These are phyloP conservation scores for Hemerocallis citrina DNA, from an alignment of 106 monocot species.

Conservation along the genomic window DNA sequence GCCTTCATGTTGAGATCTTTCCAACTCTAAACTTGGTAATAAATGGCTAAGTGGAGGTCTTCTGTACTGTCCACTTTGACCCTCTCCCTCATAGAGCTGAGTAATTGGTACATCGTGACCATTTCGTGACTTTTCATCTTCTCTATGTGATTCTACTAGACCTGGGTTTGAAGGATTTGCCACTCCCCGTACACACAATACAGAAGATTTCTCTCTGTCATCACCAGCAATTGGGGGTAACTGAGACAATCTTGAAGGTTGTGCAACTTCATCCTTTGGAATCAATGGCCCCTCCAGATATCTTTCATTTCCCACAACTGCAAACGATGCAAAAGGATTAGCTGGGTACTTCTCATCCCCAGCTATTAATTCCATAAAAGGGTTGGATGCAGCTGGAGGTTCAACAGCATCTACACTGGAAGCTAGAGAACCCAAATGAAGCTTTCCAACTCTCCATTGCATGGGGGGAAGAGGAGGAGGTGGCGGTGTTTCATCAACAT, in stretches of 20 bases:
- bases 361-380: not conserved
- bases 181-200: not conserved
- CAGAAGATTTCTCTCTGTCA: not conserved
- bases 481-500: constrained; percentile 53
- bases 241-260: constrained; percentile 19
- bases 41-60: constrained; percentile 17
- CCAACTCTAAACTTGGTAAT: constrained; percentile 19
- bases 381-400: not conserved
- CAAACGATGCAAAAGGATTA: constrained; percentile 5
- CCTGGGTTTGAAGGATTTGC: constrained; percentile 8
- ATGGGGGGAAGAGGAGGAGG: constrained; percentile 84
- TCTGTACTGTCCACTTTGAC: constrained; percentile 10
- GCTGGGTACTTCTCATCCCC: constrained; percentile 7
- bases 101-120: too few species aligned
- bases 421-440: constrained; percentile 18
- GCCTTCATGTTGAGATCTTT: constrained; percentile 15
- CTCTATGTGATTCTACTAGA: not conserved
- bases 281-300: constrained; percentile 1
- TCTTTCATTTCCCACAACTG: constrained; percentile 1
- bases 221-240: constrained; percentile 23
- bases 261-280: constrained; percentile 9
- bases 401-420: constrained; percentile 9
- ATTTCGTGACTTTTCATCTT: constrained; percentile 17
- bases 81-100: not conserved
- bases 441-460: constrained; percentile 80